Percentiles rank a stretch among this genome's conserved stretches.
phyloP scores from a whole-genome alignment of 108 stramenopile genomes.

The Epithemia pelagica region DNA sequence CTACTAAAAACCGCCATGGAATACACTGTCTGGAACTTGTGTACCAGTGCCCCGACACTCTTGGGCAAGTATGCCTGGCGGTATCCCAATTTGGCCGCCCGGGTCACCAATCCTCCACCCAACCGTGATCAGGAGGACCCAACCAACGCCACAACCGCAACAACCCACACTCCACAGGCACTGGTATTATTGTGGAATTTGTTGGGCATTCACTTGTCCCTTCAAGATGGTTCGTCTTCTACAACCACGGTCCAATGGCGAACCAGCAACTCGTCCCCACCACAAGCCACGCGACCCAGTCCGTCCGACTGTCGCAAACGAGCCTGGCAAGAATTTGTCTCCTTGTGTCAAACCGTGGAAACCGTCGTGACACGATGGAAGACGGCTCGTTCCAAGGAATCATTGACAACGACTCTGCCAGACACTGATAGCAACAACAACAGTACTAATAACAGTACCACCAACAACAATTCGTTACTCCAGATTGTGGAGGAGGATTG shows the following conservation, averaged over 20 bases:
- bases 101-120: background rate
- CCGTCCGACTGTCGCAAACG: background rate
- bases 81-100: constrained; percentile 3
- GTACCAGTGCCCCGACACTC: background rate
- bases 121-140: background rate
- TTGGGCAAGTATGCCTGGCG: constrained; percentile 31
- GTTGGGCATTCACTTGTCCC: constrained; percentile 2
- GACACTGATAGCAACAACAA: too few species aligned
- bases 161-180: background rate
- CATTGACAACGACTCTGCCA: too few species aligned
- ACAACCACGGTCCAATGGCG: background rate
- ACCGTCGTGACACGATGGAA: constrained; percentile 3
- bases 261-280: background rate
- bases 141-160: background rate
- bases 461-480: too few species aligned
- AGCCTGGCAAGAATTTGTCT: background rate
- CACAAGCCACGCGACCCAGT: background rate
- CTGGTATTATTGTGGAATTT: constrained; percentile 10
- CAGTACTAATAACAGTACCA: too few species aligned
- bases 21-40: constrained; percentile 8
- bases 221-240: background rate
- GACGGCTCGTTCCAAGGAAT: too few species aligned
- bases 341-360: constrained; percentile 2
- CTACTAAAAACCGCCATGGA: background rate
- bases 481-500: background rate